These are phyloP conservation scores for Saccharomyces hybrid DNA, from an alignment of 1,139 yeast genomes.

Conservation along the genomic window DNA sequence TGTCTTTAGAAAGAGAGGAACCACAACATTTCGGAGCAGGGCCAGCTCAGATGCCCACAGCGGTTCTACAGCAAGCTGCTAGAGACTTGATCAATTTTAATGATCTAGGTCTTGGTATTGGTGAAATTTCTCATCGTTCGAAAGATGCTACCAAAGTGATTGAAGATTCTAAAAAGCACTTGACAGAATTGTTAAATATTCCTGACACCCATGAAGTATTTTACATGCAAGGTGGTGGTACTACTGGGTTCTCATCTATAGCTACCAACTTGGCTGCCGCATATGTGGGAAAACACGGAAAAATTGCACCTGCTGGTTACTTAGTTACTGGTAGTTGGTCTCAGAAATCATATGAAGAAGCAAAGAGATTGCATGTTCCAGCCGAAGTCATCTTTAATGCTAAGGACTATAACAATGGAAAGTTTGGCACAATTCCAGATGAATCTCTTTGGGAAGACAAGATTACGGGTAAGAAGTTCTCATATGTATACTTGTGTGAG, in stretches of 20 bases:
- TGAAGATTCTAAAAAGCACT: slow-evolving; percentile 63
- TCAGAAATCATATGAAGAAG: slow-evolving; percentile 79
- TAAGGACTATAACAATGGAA: slow-evolving; percentile 42
- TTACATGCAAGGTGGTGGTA: slow-evolving; percentile 96
- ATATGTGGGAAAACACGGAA: slow-evolving; percentile 56
- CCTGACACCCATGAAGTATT: slow-evolving; percentile 93
- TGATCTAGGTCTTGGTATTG: slow-evolving; percentile 71
- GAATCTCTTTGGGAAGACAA: slow-evolving; percentile 51
- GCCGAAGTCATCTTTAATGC: slow-evolving; percentile 64
- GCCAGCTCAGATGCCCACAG: slow-evolving; percentile 84
- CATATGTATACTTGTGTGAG: slow-evolving; percentile 86
- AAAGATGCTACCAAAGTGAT: slow-evolving; percentile 71
- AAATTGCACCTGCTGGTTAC: slow-evolving; percentile 76
- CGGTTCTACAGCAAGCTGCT: slow-evolving; percentile 83
- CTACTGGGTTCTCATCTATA: slow-evolving; percentile 85
- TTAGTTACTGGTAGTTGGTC: slow-evolving; percentile 93
- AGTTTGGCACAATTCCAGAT: slow-evolving; percentile 63
- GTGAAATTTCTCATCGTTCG: slow-evolving; percentile 94
- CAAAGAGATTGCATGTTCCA: slow-evolving; percentile 72
- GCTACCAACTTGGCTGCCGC: slow-evolving; percentile 78
- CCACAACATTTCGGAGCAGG: slow-evolving; percentile 95
- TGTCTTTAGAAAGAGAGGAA: slow-evolving; percentile 51
- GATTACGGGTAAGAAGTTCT: slow-evolving; percentile 44
- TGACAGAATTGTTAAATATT: slow-evolving; percentile 54
- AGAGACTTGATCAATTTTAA: slow-evolving; percentile 66